Evolutionary conservation across 1,139 yeast genomes (phyloP), one percentile per base, ranked within the genome.

Genomic region (Geotrichum phurueaensis): DNA sequence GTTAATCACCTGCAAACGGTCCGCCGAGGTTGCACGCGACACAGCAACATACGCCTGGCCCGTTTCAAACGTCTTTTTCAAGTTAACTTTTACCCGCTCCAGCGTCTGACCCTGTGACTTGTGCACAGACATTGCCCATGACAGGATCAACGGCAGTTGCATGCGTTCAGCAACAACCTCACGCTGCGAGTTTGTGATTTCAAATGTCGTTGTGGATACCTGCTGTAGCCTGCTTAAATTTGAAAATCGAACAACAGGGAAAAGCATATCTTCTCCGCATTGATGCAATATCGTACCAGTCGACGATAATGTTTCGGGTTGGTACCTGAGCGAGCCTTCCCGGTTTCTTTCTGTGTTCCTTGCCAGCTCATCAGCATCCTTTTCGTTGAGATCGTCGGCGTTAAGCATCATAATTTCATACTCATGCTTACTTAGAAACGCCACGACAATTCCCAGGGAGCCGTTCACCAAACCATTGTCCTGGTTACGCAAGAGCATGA

Each of bases 91-190:
- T n/a, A 90, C 85, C 61, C 95, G 74, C 50, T 83, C 85, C 57
- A 90, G 79, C 0, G 97, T 89, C 75, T 90, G 97, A 1, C 97
- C 97, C 73, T 90, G 97, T 0, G 96, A 86, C 69, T 90, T 90
- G 72, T 90, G 97, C 59, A 90, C 90, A 0, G 96, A 89, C 68
- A 90, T 75, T 0, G 97, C 96, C 96, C 96, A 90, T 13, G 96
- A 85, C 48, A 88, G 77, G 59, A 89, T 77, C 48, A 90, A 76
- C 0, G 97, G 97, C 3, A 89, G 67, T 70, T 90, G 97, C 0
- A 65, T 68, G 66, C 95, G 79, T 58, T 71, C 51, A 18, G 72
- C 75, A 7, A 70, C 64, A 15, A 64, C 60, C 20, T 64, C 60
- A 12, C 57, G 62, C 25, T 63, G 58, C 2, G 66, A 63, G 22